Conservation (phyloP, 129 eudicot genomes). For the Pseudognaphalium luteoalbum region DNA sequence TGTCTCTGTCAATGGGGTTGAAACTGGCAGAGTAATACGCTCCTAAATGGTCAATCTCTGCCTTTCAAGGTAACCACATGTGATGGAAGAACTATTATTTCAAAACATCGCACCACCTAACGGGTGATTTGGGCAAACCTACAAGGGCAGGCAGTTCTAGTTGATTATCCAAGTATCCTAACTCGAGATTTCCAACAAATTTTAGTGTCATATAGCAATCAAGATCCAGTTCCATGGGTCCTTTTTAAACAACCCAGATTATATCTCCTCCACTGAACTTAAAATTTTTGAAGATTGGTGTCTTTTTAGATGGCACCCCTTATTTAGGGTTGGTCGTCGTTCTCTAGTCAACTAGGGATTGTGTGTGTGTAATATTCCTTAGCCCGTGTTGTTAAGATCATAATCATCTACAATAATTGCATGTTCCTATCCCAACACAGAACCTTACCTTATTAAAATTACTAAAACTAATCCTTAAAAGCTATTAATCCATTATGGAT, state of each 20-base stretch:
- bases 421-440: too few relatives aligned
- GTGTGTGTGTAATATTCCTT: constrained; percentile 18
- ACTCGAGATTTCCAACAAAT: constrained; percentile 6
- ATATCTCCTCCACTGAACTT: constrained; percentile 16
- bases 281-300: neutral
- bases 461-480: too few relatives aligned
- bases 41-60: constrained; percentile 54
- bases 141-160: constrained; percentile 44
- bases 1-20: constrained; percentile 62
- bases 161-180: constrained; percentile 18
- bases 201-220: constrained; percentile 23
- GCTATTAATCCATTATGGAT: too few relatives aligned
- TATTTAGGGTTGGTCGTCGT: constrained; percentile 22
- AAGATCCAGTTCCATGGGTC: constrained; percentile 6
- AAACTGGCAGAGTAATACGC: constrained; percentile 61
- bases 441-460: too few relatives aligned
- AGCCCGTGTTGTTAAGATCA: too few relatives aligned
- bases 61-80: constrained; percentile 61
- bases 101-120: constrained; percentile 49
- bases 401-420: too few relatives aligned
- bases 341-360: neutral
- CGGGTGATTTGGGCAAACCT: constrained; percentile 69
- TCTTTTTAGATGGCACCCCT: neutral
- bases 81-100: constrained; percentile 43
- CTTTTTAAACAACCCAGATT: constrained; percentile 24